A percentile compares a stretch with the other conserved stretches of the same genome.
Conservation (phyloP, 2,329 filamentous ascomycete genomes). For the Paecilomyces dactylethromorphus region DNA sequence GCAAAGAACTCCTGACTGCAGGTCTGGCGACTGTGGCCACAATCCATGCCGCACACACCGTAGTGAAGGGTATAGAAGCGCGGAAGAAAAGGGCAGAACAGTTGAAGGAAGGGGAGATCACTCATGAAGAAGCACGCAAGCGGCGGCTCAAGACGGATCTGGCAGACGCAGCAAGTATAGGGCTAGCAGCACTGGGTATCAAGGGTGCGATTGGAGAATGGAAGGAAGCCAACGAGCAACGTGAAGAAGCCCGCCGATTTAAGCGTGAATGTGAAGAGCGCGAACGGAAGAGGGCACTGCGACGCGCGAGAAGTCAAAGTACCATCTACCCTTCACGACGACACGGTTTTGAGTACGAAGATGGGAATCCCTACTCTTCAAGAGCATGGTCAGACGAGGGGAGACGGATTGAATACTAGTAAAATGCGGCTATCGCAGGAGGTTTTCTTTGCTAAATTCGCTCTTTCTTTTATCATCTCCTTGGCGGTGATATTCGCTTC, state of each 20-base stretch:
- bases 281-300: slow-evolving; percentile 43
- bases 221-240: slow-evolving; percentile 60
- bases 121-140: slow-evolving; percentile 55
- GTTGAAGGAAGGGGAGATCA: slow-evolving; percentile 58
- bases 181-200: slow-evolving; percentile 61
- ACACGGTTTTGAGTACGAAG: slow-evolving; percentile 23
- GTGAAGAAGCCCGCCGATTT: slow-evolving; percentile 50
- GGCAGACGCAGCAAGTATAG: slow-evolving; percentile 59
- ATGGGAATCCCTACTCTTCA: slow-evolving; percentile 1
- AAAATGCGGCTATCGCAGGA: neutral
- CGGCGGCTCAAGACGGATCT: slow-evolving; percentile 58
- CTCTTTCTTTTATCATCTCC: neutral
- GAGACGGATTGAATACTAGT: neutral
- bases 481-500: neutral
- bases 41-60: slow-evolving; percentile 60
- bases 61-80: slow-evolving; percentile 59
- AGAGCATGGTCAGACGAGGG: neutral
- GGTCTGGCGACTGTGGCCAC: slow-evolving; percentile 63
- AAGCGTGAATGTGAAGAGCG: slow-evolving; percentile 39
- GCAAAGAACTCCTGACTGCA: slow-evolving; percentile 60
- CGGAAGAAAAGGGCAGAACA: slow-evolving; percentile 54
- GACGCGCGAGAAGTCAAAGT: slow-evolving; percentile 18
- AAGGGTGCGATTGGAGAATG: slow-evolving; percentile 61
- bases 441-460: neutral
- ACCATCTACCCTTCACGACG: slow-evolving; percentile 1